These are phyloP conservation scores for Trichoderma sp. DNA, from an alignment of 2,329 filamentous ascomycete species.

Conservation along the genomic window DNA sequence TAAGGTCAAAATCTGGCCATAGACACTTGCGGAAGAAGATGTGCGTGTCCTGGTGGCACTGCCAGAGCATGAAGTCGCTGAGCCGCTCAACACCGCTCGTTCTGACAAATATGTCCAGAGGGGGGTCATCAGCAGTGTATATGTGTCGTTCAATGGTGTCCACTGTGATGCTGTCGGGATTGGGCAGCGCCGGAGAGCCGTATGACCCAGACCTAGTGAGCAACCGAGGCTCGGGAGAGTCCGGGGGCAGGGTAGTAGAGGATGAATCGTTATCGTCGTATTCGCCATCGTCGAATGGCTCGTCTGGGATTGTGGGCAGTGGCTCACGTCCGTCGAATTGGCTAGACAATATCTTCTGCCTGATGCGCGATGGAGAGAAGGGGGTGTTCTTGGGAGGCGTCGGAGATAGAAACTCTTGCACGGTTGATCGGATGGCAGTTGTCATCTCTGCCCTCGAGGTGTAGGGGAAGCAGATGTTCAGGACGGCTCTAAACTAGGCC, in stretches of 20 bases:
- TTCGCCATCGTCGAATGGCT: constrained; percentile 46
- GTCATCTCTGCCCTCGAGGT: constrained; percentile 96
- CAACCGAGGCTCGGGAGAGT: constrained; percentile 47
- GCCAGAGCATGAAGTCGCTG: constrained; percentile 99
- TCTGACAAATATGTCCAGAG: constrained; percentile 84
- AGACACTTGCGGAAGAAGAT: constrained; percentile 89
- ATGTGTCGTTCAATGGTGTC: constrained; percentile 82
- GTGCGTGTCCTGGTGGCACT: constrained; percentile 88
- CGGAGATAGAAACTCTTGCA: constrained; percentile 79
- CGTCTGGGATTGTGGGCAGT: constrained; percentile 50
- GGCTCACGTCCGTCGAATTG: constrained; percentile 51
- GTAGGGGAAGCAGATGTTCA: constrained; percentile 98
- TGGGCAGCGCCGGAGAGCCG: constrained; percentile 50
- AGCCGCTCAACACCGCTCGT: constrained; percentile 91
- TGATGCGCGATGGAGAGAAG: constrained; percentile 86
- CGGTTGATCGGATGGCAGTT: constrained; percentile 80
- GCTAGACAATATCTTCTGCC: constrained; percentile 76
- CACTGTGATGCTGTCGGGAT: constrained; percentile 83
- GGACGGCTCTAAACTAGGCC: constrained; percentile 44
- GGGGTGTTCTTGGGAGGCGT: constrained; percentile 63
- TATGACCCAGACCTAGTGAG: constrained; percentile 34
- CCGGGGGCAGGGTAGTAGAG: constrained; percentile 57
- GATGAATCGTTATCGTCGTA: constrained; percentile 51
- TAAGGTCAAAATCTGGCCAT: constrained; percentile 95
- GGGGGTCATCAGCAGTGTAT: constrained; percentile 82